Evolutionary conservation across 768 basidiomycete genomes (phyloP).

Genomic region (Lepiota subincarnata): DNA sequence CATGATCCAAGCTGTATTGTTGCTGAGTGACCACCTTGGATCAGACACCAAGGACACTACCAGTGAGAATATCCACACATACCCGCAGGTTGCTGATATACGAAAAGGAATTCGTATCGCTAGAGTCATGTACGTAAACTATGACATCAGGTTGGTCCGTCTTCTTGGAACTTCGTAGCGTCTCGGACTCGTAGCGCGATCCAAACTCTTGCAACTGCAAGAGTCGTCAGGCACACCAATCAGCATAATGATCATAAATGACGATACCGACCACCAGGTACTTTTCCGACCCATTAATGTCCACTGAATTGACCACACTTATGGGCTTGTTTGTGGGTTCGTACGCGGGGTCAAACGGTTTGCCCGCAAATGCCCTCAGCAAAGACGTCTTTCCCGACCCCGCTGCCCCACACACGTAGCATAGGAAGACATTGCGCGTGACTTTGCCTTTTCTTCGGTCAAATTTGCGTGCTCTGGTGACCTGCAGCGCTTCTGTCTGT

Average conservation of each 20-base stretch:
- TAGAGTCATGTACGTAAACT: conserved; percentile 94
- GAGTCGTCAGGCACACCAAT: not conserved
- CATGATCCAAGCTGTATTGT: conserved; percentile 94
- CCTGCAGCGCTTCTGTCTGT: conserved; percentile 78
- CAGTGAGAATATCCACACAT: conserved; percentile 14
- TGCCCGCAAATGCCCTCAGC: conserved; percentile 80
- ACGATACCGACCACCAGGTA: conserved; percentile 80
- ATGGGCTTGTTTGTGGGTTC: conserved; percentile 89
- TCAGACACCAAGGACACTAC: not conserved
- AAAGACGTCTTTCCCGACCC: conserved; percentile 94
- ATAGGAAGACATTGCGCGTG: conserved; percentile 86
- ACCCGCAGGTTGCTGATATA: conserved; percentile 97
- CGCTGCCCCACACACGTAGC: conserved; percentile 92
- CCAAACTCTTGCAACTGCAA: conserved; percentile 93
- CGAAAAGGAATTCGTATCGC: conserved; percentile 97
- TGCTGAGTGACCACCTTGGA: conserved; percentile 49
- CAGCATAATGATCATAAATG: not conserved
- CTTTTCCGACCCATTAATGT: conserved; percentile 92
- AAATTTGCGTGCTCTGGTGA: conserved; percentile 79
- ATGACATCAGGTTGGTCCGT: conserved; percentile 91
- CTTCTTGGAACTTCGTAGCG: conserved; percentile 84
- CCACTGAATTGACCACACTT: conserved; percentile 92
- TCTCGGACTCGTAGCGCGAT: conserved; percentile 90
- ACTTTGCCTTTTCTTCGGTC: conserved; percentile 87
- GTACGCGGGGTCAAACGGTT: conserved; percentile 68